Conservation (phyloP, 1,284 basidiomycete species). For the Rhodotorula sp. region DNA sequence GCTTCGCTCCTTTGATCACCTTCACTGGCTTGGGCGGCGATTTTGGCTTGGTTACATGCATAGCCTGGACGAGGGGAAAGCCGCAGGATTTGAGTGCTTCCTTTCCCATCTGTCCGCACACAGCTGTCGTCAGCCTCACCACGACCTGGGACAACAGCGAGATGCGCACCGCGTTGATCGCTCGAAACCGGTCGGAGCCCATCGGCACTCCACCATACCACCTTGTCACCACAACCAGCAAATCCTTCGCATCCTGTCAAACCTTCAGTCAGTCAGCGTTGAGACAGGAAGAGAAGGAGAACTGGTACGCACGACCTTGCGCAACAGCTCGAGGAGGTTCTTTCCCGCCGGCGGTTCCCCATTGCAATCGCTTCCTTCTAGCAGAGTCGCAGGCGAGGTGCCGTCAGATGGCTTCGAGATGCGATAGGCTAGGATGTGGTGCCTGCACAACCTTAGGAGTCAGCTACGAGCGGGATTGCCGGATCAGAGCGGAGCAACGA, state of each 20-base stretch:
- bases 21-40: too few relatives aligned
- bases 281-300: not conserved
- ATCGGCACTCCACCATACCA: conserved; percentile 45
- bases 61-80: conserved; percentile 53
- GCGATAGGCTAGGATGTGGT: conserved; percentile 21
- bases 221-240: conserved; percentile 70
- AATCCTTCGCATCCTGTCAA: conserved; percentile 52
- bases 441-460: not conserved
- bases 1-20: too few relatives aligned
- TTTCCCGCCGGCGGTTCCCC: conserved; percentile 72
- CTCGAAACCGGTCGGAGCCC: conserved; percentile 8
- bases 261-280: too few relatives aligned
- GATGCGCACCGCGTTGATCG: conserved; percentile 61
- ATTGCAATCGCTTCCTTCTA: conserved; percentile 69
- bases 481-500: not conserved
- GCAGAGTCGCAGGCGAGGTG: conserved; percentile 51
- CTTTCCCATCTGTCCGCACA: conserved; percentile 67
- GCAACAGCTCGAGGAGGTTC: conserved; percentile 74
- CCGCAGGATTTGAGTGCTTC: conserved; percentile 77
- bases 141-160: conserved; percentile 45
- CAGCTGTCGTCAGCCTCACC: not conserved
- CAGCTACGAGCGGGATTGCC: not conserved
- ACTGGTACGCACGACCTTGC: not conserved
- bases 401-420: not conserved
- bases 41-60: too few relatives aligned